phyloP scores from a whole-genome alignment of 495 filamentous ascomycete species.

The Lepidopterella palustris region DNA sequence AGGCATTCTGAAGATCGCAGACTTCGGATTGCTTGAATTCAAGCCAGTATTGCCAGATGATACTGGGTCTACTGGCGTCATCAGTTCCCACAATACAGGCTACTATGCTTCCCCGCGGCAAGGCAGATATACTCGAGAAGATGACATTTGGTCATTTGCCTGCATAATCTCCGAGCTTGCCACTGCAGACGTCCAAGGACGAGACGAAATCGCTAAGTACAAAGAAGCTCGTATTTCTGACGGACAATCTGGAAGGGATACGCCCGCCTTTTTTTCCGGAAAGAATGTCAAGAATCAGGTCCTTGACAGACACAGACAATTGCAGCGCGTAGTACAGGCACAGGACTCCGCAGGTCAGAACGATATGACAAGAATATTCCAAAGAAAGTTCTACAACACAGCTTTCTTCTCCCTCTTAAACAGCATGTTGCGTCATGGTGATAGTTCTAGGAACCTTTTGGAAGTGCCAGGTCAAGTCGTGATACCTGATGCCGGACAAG shows the following conservation, averaged over 20 bases:
- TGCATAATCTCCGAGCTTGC: constrained; percentile 4
- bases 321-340: background rate
- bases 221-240: background rate
- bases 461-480: background rate
- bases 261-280: background rate
- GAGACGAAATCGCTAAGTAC: background rate
- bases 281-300: background rate
- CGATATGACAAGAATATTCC: background rate
- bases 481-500: background rate
- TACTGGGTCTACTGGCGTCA: background rate
- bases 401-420: background rate
- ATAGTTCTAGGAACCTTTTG: background rate
- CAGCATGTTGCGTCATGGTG: background rate
- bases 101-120: constrained; percentile 4
- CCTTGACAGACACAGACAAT: background rate
- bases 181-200: constrained; percentile 1
- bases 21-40: constrained; percentile 6
- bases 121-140: constrained; percentile 1
- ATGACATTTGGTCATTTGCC: background rate
- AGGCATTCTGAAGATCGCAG: constrained; percentile 1
- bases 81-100: constrained; percentile 3
- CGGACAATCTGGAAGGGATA: background rate
- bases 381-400: background rate
- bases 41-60: background rate
- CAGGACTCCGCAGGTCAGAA: background rate